Conservation (phyloP, 371 early-diverging fungal species). For the Massospora cicadina region DNA sequence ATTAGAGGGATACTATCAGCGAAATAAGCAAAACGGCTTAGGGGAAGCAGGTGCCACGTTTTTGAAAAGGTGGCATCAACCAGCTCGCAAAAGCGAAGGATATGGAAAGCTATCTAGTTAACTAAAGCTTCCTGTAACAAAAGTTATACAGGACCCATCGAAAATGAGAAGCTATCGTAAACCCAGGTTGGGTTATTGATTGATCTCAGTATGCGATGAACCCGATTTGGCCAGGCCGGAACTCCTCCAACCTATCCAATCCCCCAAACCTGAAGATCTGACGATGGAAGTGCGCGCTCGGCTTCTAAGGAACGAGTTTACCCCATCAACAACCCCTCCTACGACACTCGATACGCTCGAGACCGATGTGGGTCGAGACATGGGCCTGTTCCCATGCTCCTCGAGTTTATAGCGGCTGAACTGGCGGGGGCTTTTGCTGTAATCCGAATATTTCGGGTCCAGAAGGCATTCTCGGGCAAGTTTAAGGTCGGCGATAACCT, state of each 20-base stretch:
- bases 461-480: conserved; percentile 20
- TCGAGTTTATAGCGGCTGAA: conserved; percentile 18
- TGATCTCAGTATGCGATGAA: too few relatives aligned
- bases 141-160: too few relatives aligned
- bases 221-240: not conserved
- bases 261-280: conserved; percentile 16
- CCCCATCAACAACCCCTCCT: conserved; percentile 25
- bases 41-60: too few relatives aligned
- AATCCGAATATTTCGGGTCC: conserved; percentile 17
- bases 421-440: conserved; percentile 17
- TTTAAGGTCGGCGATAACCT: conserved; percentile 21
- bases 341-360: conserved; percentile 22
- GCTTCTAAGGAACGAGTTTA: conserved; percentile 21
- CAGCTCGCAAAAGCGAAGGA: too few relatives aligned
- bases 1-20: too few relatives aligned
- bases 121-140: too few relatives aligned
- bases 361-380: conserved; percentile 22
- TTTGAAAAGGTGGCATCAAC: too few relatives aligned
- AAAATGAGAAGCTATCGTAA: too few relatives aligned
- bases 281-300: conserved; percentile 19
- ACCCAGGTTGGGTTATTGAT: too few relatives aligned
- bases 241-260: conserved; percentile 14
- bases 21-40: too few relatives aligned
- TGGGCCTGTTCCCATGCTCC: conserved; percentile 15
- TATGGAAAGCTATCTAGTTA: too few relatives aligned